Base-by-base conservation (phyloP, 352 stramenopile species). In the Globisporangium sylvaticum region DNA sequence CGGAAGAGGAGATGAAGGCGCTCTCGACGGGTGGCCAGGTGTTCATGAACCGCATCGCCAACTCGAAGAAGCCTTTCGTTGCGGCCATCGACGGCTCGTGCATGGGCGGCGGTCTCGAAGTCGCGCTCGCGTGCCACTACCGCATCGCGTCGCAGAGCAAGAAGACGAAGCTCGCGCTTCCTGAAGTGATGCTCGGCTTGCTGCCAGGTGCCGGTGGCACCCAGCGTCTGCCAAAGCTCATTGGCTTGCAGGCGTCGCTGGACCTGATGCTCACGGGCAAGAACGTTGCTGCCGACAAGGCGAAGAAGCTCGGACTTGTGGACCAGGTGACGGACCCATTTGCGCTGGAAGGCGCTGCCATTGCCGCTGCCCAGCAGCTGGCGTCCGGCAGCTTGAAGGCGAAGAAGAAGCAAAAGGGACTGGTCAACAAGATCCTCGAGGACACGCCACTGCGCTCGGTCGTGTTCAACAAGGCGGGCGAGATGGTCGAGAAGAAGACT, bases 241-340 rank as follows among this genome's bases (percentile, higher is more conserved):
- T 99, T 20, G 97, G 97, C 10, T 81, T 98, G 34, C 81, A 95
- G 44, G 83, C 87, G 42, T 95, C 95, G 20, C 84, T 99, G 73
- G 95, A 98, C 72, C 98, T 99, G 91, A 99, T 99, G 89, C 82
- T 99, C 37, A 99, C 90, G 4, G 97, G 97, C 70, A 98, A 99
- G 74, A 97, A 98, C 67, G 90, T 99, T 57, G 87, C 89, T 55
- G 85, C 97, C 0, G 90, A 98, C 77, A 98, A 98, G 74, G 97
- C 97, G 6, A 97, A 98, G 71, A 98, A 98, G 73, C 97, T 99
- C 85, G 97, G 97, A 6, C 83, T 99, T 22, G 97, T 99, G 5
- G 94, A 99, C 80, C 78, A 98, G 66, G 94, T 98, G 15, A 90
- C 97, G 1, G 93, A 98, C 67, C 78, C 83, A 32, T 87, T 78